A percentile compares a stretch with the other conserved stretches of the same genome.
Evolutionary conservation across 495 filamentous ascomycete genomes (phyloP).

Genomic region (Annulohypoxylon moriforme): DNA sequence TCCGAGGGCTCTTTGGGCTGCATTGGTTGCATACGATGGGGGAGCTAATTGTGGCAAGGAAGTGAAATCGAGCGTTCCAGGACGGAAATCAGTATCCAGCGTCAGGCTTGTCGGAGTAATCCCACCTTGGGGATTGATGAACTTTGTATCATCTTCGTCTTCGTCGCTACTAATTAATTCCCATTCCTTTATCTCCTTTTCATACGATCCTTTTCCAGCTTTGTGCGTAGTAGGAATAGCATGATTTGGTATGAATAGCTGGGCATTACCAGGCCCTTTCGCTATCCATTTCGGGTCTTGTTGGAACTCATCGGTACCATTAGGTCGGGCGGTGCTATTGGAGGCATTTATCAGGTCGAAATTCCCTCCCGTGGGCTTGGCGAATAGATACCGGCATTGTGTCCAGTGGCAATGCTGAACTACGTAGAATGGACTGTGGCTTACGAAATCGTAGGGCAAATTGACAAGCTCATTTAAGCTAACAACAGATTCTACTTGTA

Average conservation of each 20-base stretch:
- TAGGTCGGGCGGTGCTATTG: neutral
- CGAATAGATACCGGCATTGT: conserved; percentile 88
- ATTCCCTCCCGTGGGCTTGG: conserved; percentile 49
- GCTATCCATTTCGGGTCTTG: conserved; percentile 32
- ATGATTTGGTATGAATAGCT: conserved; percentile 36
- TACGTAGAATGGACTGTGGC: conserved; percentile 70
- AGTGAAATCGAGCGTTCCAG: conserved; percentile 68
- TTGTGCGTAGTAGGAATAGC: conserved; percentile 27
- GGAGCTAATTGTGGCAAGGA: conserved; percentile 67
- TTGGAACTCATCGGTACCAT: conserved; percentile 11
- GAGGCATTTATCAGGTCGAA: neutral
- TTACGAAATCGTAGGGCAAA: conserved; percentile 69
- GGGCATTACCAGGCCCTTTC: neutral
- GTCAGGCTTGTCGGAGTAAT: conserved; percentile 9
- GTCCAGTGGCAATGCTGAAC: conserved; percentile 87
- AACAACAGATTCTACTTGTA: conserved; percentile 70
- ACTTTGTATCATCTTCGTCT: conserved; percentile 62
- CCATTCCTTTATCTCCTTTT: conserved; percentile 42
- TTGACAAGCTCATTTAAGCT: conserved; percentile 92
- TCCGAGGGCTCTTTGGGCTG: conserved; percentile 71
- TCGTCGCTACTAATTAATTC: conserved; percentile 60
- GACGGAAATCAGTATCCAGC: conserved; percentile 70
- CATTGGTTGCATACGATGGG: conserved; percentile 75
- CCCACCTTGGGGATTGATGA: conserved; percentile 55
- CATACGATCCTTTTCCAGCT: neutral